A percentile compares a stretch with the other conserved stretches of the same genome.
These are phyloP conservation scores for Cadophora sp. DNA, from an alignment of 2,329 filamentous ascomycete species.

Conservation along the genomic window DNA sequence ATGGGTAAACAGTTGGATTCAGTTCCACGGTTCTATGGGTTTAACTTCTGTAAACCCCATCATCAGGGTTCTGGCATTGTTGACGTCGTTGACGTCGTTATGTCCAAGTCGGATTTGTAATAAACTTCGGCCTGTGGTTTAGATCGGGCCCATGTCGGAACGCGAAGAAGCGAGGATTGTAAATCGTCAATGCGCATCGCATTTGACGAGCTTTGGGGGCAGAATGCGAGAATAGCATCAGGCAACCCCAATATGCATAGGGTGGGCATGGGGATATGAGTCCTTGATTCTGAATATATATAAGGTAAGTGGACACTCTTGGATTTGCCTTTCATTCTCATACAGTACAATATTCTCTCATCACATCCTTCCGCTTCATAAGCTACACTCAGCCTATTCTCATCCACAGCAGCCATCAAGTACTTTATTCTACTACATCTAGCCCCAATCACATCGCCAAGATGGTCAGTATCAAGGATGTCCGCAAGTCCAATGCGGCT, in stretches of 20 bases:
- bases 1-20: background rate
- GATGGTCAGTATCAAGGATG: conserved; percentile 45
- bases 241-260: background rate
- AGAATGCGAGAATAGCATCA: conserved; percentile 21
- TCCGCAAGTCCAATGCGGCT: conserved; percentile 50
- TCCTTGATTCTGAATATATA: conserved; percentile 11
- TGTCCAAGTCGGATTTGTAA: conserved; percentile 7
- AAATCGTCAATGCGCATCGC: conserved; percentile 4
- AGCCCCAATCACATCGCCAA: conserved; percentile 11
- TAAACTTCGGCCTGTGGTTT: background rate
- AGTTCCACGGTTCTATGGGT: background rate
- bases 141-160: conserved; percentile 7
- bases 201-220: conserved; percentile 5
- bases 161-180: conserved; percentile 17
- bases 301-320: conserved; percentile 17
- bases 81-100: background rate
- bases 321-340: background rate
- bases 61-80: background rate
- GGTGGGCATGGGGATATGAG: background rate
- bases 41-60: conserved; percentile 7
- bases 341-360: background rate
- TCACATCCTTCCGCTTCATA: background rate
- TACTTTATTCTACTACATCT: conserved; percentile 3
- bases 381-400: background rate
- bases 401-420: background rate